phyloP scores from a whole-genome alignment of 2,329 filamentous ascomycete genomes.

The Trichoderma polysporum region DNA sequence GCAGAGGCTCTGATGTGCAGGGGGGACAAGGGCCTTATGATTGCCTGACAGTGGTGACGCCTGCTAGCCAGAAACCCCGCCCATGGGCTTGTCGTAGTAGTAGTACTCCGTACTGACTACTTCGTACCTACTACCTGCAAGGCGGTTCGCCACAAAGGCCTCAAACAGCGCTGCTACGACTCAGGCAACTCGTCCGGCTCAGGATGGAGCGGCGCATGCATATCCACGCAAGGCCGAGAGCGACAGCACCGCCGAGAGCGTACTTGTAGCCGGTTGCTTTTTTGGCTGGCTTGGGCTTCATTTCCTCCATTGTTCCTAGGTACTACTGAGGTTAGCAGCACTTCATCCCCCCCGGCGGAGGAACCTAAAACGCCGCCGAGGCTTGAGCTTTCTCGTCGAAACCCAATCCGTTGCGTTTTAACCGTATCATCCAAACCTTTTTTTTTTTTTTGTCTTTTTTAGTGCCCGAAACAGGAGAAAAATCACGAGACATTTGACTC shows the following conservation, averaged over 20 bases:
- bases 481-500: neutral
- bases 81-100: neutral
- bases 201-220: neutral
- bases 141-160: slow-evolving; percentile 10
- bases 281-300: neutral
- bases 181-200: slow-evolving; percentile 5
- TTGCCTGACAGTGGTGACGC: neutral
- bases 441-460: neutral
- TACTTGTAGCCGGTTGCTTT: neutral
- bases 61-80: neutral
- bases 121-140: neutral
- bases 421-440: no score
- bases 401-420: neutral
- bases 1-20: neutral
- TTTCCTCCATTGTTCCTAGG: neutral
- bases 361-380: slow-evolving; percentile 6
- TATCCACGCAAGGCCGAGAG: no score
- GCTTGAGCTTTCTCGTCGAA: neutral
- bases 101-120: neutral
- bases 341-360: neutral
- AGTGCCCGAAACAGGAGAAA: neutral
- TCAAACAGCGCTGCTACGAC: slow-evolving; percentile 13
- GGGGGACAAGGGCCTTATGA: slow-evolving; percentile 12
- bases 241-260: neutral
- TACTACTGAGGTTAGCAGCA: no score